Percentiles rank a stretch among this genome's conserved stretches.
These are phyloP conservation scores for Cladophialophora yegresii DNA, from an alignment of 2,329 filamentous ascomycete species.

Conservation along the genomic window DNA sequence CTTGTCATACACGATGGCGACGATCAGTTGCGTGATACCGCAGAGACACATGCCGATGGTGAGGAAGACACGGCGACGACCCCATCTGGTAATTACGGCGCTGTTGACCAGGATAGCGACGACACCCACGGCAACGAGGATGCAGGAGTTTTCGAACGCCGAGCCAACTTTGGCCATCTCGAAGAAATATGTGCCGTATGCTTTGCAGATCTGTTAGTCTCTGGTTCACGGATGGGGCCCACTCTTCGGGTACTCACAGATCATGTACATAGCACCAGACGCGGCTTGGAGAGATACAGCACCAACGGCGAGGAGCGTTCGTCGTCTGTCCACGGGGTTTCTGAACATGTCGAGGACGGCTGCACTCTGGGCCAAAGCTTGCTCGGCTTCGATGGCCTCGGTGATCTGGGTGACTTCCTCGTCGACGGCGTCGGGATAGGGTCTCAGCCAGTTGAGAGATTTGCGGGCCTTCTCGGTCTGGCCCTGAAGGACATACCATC, in stretches of 20 bases:
- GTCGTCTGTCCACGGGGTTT: conserved; percentile 56
- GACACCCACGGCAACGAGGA: conserved; percentile 57
- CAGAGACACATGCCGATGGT: conserved; percentile 55
- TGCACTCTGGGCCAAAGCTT: conserved; percentile 41
- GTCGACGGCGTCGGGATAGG: conserved; percentile 39
- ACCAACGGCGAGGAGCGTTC: conserved; percentile 53
- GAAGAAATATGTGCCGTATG: conserved; percentile 62
- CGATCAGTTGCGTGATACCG: conserved; percentile 57
- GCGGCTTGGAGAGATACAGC: conserved; percentile 56
- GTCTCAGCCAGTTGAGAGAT: conserved; percentile 44
- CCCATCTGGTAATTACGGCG: conserved; percentile 55
- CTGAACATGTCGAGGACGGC: conserved; percentile 53
- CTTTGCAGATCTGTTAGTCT: conserved; percentile 38
- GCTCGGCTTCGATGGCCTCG: conserved; percentile 43
- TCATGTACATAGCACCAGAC: conserved; percentile 60
- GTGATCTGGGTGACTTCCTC: conserved; percentile 43
- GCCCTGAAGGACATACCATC: conserved; percentile 40
- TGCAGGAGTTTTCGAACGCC: conserved; percentile 60
- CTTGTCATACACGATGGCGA: conserved; percentile 56
- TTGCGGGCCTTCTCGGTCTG: conserved; percentile 41
- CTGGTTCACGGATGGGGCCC: neutral
- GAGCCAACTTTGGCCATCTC: conserved; percentile 59
- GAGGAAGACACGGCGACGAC: conserved; percentile 58
- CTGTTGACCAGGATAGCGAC: conserved; percentile 59
- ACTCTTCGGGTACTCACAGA: conserved; percentile 44